phyloP scores from a whole-genome alignment of 257 asterid species.

The Scutellaria barbata region DNA sequence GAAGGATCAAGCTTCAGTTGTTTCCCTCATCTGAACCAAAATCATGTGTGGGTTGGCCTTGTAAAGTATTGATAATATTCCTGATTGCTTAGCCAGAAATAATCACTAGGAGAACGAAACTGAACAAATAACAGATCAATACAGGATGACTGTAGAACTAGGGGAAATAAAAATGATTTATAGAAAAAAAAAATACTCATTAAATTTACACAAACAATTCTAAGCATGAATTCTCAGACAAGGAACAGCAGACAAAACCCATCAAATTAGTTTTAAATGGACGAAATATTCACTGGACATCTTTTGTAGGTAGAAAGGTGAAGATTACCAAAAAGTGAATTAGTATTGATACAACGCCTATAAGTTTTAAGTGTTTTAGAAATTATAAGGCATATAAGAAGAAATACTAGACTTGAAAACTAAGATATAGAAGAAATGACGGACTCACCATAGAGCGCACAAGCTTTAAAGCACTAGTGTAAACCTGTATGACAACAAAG shows the following conservation, averaged over 20 bases:
- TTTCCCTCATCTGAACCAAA: slow-evolving; percentile 8
- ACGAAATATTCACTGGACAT: not conserved
- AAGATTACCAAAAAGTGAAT: slow-evolving; percentile 26
- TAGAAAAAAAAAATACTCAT: no score
- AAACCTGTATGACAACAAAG: slow-evolving; percentile 66
- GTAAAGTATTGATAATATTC: slow-evolving; percentile 1
- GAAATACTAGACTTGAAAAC: slow-evolving; percentile 10
- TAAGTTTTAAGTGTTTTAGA: slow-evolving; percentile 1
- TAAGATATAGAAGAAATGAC: slow-evolving; percentile 29
- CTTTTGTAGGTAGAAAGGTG: not conserved
- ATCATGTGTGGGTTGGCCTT: slow-evolving; percentile 7
- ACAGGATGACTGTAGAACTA: slow-evolving; percentile 5
- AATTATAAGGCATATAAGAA: slow-evolving; percentile 20
- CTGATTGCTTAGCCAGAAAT: not conserved
- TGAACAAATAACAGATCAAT: slow-evolving; percentile 8
- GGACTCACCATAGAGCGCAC: slow-evolving; percentile 94
- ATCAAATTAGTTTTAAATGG: not conserved
- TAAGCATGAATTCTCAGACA: slow-evolving; percentile 5
- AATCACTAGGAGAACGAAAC: slow-evolving; percentile 23
- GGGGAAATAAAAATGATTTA: not conserved
- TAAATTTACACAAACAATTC: not conserved
- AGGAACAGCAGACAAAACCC: not conserved
- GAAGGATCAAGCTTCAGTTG: not conserved
- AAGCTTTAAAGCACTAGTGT: slow-evolving; percentile 95
- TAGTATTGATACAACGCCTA: slow-evolving; percentile 25